A percentile compares a stretch with the other conserved stretches of the same genome.
phyloP scores from a whole-genome alignment of 202 grass and related monocot genomes.

The Bolboschoenoplectus hybrid region DNA sequence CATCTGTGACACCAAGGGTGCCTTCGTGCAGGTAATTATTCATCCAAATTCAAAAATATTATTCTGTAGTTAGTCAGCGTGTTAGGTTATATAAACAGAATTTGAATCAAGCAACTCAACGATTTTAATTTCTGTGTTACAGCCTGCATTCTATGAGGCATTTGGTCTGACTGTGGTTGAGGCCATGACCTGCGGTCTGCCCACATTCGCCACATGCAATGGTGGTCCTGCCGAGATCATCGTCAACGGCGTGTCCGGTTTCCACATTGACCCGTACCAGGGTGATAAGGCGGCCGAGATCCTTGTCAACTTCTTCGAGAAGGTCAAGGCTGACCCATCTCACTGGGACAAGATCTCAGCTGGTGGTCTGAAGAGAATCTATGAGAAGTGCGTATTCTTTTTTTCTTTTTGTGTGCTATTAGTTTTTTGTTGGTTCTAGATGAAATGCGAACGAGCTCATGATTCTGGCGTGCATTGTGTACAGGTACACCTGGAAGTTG shows the following conservation, averaged over 20 bases:
- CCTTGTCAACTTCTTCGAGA: slow-evolving; percentile 84
- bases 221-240: slow-evolving; percentile 94
- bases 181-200: slow-evolving; percentile 88
- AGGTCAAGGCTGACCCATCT: slow-evolving; percentile 55
- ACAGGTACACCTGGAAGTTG: slow-evolving; percentile 95
- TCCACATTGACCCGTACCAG: slow-evolving; percentile 93
- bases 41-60: background rate
- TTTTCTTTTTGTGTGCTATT: background rate
- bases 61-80: background rate
- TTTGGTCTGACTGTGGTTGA: slow-evolving; percentile 86
- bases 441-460: background rate
- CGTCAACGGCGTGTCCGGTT: slow-evolving; percentile 84
- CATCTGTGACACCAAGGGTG: slow-evolving; percentile 86
- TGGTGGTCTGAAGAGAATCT: slow-evolving; percentile 74
- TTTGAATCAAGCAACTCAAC: background rate
- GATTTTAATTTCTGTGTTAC: slow-evolving; percentile 13
- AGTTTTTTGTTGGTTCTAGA: background rate
- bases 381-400: slow-evolving; percentile 58
- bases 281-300: slow-evolving; percentile 78
- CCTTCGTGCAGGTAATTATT: slow-evolving; percentile 71
- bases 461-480: background rate
- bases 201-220: slow-evolving; percentile 81
- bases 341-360: slow-evolving; percentile 84
- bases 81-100: background rate
- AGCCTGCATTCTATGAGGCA: slow-evolving; percentile 92